Base-by-base conservation (phyloP, 164 flowering plant genomes). In the Piper betle region DNA sequence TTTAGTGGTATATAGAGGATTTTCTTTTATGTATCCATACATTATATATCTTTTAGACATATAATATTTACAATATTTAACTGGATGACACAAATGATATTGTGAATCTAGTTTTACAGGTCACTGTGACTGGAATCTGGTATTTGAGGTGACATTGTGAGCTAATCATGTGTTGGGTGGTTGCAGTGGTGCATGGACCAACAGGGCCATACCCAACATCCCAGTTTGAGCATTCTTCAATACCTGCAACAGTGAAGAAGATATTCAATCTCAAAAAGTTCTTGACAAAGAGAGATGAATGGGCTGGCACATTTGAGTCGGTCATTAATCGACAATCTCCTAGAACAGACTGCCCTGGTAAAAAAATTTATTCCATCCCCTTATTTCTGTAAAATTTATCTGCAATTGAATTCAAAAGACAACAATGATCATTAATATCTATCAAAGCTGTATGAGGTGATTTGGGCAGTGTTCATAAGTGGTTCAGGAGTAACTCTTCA, bases 261-360 rank as follows among this genome's bases (percentile, higher is more conserved):
- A 75, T 91, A 6, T 88, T 86, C 70, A 74, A 82, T 64, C 71
- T 88, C 20, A 80, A 80, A 40, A 69, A 78, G 6, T 88, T 87
- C 57, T 72, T 86, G 15, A 91, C 91, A 1, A 84, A 84, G 76
- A 84, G 97, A 1, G 97, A 91, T 55, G 96, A 74, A 3, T 91
- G 97, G 96, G 96, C 97, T 0, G 95, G 93, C 25, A 85, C 97
- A 1, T 84, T 87, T 55, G 97, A 87, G 3, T 53, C 57, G 13
- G 74, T 84, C 13, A 17, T 85, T 8, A 85, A 65, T n/a, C 69
- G 87, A 48, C 69, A 39, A 3, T 80, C 62, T 53, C 93, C 97
- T 33, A 80, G 97, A 79, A 73, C 77, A 4, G 91, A 87, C 54
- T 91, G 97, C 68, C 97, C 97, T 71, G 87, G 97, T 91, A 61